These are phyloP conservation scores for Citrullus amarus DNA, from an alignment of 306 rosid species.

Conservation along the genomic window DNA sequence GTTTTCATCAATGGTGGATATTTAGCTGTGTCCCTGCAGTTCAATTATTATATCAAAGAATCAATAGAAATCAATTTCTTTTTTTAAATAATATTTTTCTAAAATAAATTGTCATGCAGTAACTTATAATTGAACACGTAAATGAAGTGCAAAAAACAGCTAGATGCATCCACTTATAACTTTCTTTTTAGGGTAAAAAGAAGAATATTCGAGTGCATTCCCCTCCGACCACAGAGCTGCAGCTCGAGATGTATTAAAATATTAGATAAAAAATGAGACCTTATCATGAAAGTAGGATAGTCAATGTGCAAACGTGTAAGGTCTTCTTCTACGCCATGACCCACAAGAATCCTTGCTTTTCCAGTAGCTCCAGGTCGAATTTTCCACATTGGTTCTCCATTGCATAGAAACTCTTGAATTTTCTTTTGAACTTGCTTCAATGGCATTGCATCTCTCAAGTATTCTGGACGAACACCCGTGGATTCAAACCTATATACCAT, in stretches of 20 bases:
- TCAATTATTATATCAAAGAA: too few relatives aligned
- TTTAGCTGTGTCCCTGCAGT: slow-evolving; percentile 68
- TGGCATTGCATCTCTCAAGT: slow-evolving; percentile 78
- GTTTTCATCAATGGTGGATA: slow-evolving; percentile 95
- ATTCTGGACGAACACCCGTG: slow-evolving; percentile 70
- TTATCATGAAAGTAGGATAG: slow-evolving; percentile 46
- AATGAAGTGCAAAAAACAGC: too few relatives aligned
- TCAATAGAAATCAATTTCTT: too few relatives aligned
- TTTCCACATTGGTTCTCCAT: slow-evolving; percentile 24
- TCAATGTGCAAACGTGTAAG: slow-evolving; percentile 63
- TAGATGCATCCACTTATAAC: too few relatives aligned
- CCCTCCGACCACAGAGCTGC: too few relatives aligned
- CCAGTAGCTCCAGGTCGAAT: slow-evolving; percentile 18
- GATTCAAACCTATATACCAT: slow-evolving; percentile 51
- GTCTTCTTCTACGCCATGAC: slow-evolving; percentile 78
- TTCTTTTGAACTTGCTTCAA: slow-evolving; percentile 55
- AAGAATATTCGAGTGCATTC: too few relatives aligned
- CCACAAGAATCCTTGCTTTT: slow-evolving; percentile 71
- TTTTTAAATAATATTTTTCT: too few relatives aligned
- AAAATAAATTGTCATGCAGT: too few relatives aligned
- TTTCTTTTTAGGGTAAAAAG: too few relatives aligned
- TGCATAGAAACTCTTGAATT: slow-evolving; percentile 77
- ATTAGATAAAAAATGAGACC: slow-evolving; percentile 13
- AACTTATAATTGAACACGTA: too few relatives aligned
- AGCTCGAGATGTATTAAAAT: too few relatives aligned